phyloP scores from a whole-genome alignment of 2,329 filamentous ascomycete species.

The Ophiostoma novo-ulmi region DNA sequence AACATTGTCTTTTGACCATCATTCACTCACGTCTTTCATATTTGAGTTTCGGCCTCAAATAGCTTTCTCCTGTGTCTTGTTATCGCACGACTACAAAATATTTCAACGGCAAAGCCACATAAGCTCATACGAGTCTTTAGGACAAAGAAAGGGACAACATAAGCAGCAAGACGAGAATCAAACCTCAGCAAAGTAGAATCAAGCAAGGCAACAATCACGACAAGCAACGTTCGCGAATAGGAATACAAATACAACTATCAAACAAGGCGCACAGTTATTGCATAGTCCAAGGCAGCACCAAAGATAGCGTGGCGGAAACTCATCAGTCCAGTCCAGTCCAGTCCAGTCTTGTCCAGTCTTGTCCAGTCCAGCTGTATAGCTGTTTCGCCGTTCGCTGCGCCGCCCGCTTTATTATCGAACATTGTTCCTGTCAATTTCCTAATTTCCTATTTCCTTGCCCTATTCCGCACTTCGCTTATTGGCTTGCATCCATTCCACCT shows the following conservation, averaged over 20 bases:
- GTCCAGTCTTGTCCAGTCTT: neutral
- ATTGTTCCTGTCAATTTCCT: neutral
- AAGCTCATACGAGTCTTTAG: neutral
- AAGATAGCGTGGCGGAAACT: conserved; percentile 5
- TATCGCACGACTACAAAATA: neutral
- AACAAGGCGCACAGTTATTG: neutral
- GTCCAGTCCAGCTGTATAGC: neutral
- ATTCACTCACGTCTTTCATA: neutral
- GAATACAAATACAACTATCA: neutral
- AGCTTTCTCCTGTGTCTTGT: neutral
- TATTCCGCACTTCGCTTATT: neutral
- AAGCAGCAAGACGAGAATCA: neutral
- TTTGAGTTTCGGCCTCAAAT: neutral
- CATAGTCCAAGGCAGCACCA: neutral
- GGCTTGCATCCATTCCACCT: neutral
- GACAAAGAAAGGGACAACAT: neutral
- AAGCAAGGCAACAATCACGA: neutral
- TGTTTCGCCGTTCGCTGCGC: neutral
- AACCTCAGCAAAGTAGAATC: neutral
- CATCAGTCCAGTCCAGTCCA: neutral
- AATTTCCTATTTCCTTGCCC: neutral
- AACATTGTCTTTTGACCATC: neutral
- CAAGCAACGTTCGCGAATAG: neutral
- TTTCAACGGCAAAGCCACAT: neutral
- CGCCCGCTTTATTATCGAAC: neutral